Base-by-base conservation (phyloP, 2,329 filamentous ascomycete species). In the Ophidiomyces ophidiicola region DNA sequence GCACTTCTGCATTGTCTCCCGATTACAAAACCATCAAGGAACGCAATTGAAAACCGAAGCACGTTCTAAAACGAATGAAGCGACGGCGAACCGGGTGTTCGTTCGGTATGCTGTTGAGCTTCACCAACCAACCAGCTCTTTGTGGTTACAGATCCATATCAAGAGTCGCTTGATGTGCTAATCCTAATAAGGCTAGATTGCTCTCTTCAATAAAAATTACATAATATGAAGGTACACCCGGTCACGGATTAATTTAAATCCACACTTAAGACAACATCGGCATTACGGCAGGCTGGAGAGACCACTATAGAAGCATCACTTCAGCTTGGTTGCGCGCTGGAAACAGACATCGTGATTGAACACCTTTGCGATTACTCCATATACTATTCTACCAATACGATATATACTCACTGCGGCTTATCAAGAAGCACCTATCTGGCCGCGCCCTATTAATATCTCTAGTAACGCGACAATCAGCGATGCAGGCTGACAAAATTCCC, bases 401-500 rank as follows among this genome's bases (percentile, higher is more conserved):
- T n/a, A n/a, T n/a, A n/a, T n/a, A n/a, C n/a, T n/a, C n/a, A n/a
- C n/a, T n/a, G n/a, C n/a, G n/a, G n/a, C n/a, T n/a, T n/a, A n/a
- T n/a, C n/a, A n/a, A n/a, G n/a, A n/a, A n/a, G n/a, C n/a, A n/a
- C n/a, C n/a, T n/a, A n/a, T n/a, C n/a, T n/a, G n/a, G n/a, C n/a
- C n/a, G n/a, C n/a, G n/a, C n/a, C 20, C 30, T 32, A 20, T 34
- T 23, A 4, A 34, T n/a, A n/a, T 11, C 32, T 21, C 21, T n/a
- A 18, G 15, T 3, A 34, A n/a, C 36, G 15, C 26, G 19, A 12
- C n/a, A 15, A 24, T 7, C 47, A 48, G 57, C 53, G 52, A 94
- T 93, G 84, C 86, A 82, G 62, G 72, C 76, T 66, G 83, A 93
- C 62, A 77, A 80, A 57, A 90, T 96, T 61, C 74, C 84, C 58